Evolutionary conservation across 768 basidiomycete species (phyloP).

Genomic region (Leccinum truebloodii): DNA sequence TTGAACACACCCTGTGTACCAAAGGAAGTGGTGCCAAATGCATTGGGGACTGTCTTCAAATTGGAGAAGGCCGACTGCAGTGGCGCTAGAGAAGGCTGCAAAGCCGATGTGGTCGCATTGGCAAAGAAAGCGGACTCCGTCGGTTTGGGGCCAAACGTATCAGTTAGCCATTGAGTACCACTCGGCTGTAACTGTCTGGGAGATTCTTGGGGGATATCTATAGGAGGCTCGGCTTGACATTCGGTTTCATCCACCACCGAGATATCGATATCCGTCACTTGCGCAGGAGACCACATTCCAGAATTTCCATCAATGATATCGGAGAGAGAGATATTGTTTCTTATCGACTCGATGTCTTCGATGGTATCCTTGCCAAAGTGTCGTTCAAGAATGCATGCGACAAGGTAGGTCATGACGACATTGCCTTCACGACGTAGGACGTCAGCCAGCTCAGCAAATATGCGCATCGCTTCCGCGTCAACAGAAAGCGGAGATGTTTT

Average conservation of each 20-base stretch:
- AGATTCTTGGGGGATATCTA: constrained; percentile 1
- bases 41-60: constrained; percentile 34
- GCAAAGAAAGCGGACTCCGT: constrained; percentile 26
- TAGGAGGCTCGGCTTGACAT: constrained; percentile 10
- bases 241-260: constrained; percentile 25
- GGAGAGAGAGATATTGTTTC: constrained; percentile 53
- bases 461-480: constrained; percentile 63
- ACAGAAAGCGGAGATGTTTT: constrained; percentile 67
- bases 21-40: constrained; percentile 34
- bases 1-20: constrained; percentile 8
- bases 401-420: constrained; percentile 76
- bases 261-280: constrained; percentile 29
- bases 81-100: constrained; percentile 15
- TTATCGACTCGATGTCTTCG: constrained; percentile 69
- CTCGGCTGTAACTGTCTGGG: constrained; percentile 25
- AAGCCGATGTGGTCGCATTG: constrained; percentile 11
- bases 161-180: constrained; percentile 36
- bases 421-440: constrained; percentile 67
- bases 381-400: constrained; percentile 87
- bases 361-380: constrained; percentile 82
- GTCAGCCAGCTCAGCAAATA: constrained; percentile 58
- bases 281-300: constrained; percentile 25
- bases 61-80: constrained; percentile 37
- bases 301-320: constrained; percentile 72
- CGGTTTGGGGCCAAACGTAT: constrained; percentile 32